Evolutionary conservation across 169 alveolate species (phyloP), one percentile per base, ranked within the genome.

Genomic region (Toxoplasma gondii): DNA sequence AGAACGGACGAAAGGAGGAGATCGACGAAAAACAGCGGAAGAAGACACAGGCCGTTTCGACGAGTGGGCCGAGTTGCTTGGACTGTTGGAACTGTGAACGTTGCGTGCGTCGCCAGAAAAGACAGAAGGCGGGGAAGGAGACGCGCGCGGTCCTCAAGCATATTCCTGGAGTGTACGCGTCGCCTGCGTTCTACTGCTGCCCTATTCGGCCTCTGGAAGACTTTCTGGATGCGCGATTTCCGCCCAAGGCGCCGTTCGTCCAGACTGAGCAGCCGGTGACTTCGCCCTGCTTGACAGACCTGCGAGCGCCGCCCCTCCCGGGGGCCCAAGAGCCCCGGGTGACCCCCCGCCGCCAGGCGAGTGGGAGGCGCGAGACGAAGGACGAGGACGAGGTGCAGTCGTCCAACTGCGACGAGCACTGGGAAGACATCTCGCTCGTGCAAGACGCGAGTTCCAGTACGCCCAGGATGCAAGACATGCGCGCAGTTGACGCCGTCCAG

Each of bases 131-230:
- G 41, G 80, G 80, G n/a, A 86, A 53, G 45, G 53, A n/a, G 67
- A 2, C 29, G 81, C 92, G 70, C 12, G 86, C 17, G 29, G 64
- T 58, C 17, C 83, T 88, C 67, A 27, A 4, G 39, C 41, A 36
- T 64, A 88, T 88, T 22, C 92, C 92, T 0, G 92, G 92, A 31
- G 44, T 67, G 38, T 88, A 88, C 64, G 22, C 54, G 53, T 36
- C 82, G 22, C 84, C 69, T 53, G 84, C 84, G 24, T 88, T 88
- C 45, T 88, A 16, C 64, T 88, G 92, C 92, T 88, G 92, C 27
- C 92, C 92, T 1, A 88, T 88, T 58, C 53, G 81, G 64, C 92
- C 92, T 54, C 64, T 88, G n/a, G 84, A 88, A 29, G 58, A 31
- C 67, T 88, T 88, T n/a, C 58, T 88, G 53, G 92, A 88, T n/a